A percentile compares a stretch with the other conserved stretches of the same genome.
Conservation (phyloP, 2,329 filamentous ascomycete species). For the Chrysoporthe cubensis region DNA sequence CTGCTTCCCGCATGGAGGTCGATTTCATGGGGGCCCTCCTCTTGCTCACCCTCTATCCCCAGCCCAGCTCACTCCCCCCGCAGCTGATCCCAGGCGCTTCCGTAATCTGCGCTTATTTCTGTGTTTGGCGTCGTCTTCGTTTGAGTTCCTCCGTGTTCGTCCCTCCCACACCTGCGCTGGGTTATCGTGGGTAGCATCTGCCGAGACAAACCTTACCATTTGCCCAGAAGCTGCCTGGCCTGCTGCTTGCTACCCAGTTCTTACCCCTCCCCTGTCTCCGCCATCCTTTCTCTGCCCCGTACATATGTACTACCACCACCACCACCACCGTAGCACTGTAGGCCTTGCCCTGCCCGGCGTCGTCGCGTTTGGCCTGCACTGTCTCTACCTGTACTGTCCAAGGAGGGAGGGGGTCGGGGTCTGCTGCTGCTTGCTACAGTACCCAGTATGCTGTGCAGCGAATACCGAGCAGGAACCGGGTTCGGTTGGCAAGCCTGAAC, state of each 20-base stretch:
- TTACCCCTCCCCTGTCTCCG: neutral
- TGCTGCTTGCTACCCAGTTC: neutral
- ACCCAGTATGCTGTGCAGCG: neutral
- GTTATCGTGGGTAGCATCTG: slow-evolving; percentile 2
- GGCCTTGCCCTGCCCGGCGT: neutral
- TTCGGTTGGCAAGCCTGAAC: neutral
- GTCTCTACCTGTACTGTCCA: neutral
- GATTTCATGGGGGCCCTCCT: neutral
- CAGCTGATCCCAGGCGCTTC: neutral
- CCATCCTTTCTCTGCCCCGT: neutral
- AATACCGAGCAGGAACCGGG: neutral
- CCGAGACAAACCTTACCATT: slow-evolving; percentile 13
- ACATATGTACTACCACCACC: too few species aligned
- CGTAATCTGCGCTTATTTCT: neutral
- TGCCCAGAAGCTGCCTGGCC: neutral
- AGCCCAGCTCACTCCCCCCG: neutral
- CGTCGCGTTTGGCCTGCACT: neutral
- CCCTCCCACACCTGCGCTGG: neutral
- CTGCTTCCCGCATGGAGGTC: neutral
- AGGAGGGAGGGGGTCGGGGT: neutral
- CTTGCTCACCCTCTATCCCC: neutral
- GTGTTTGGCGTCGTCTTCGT: neutral
- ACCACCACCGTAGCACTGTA: too few species aligned
- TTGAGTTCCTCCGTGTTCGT: neutral
- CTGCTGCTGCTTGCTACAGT: neutral